phyloP scores from a whole-genome alignment of 768 basidiomycete species.

The Hemileccinum rubropunctum region DNA sequence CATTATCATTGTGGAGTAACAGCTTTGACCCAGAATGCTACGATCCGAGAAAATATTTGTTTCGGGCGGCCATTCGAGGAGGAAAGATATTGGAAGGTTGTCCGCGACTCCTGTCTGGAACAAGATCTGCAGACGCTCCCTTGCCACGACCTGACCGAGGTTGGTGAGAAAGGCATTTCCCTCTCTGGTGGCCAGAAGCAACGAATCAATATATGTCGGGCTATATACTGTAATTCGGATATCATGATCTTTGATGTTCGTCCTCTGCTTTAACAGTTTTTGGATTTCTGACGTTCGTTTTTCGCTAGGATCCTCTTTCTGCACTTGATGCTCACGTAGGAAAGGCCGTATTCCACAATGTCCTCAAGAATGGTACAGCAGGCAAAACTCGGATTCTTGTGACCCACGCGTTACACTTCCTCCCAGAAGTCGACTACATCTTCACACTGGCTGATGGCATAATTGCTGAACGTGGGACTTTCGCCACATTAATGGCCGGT shows the following conservation, averaged over 20 bases:
- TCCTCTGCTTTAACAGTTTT: not conserved
- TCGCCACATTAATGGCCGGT: slow-evolving; percentile 60
- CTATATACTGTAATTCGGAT: slow-evolving; percentile 83
- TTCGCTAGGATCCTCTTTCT: slow-evolving; percentile 69
- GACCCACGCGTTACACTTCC: slow-evolving; percentile 89
- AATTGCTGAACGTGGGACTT: slow-evolving; percentile 81
- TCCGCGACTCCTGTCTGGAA: slow-evolving; percentile 75
- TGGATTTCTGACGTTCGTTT: not conserved
- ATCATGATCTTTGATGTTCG: slow-evolving; percentile 79
- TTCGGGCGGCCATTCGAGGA: slow-evolving; percentile 85
- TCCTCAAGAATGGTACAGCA: slow-evolving; percentile 58
- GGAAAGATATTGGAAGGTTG: slow-evolving; percentile 76
- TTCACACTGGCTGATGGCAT: slow-evolving; percentile 73
- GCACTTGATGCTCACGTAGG: slow-evolving; percentile 93
- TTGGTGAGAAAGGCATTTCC: slow-evolving; percentile 85
- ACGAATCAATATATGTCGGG: slow-evolving; percentile 80
- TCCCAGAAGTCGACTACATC: slow-evolving; percentile 86
- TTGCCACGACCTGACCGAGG: slow-evolving; percentile 79
- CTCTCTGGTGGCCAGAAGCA: slow-evolving; percentile 83
- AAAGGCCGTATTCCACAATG: slow-evolving; percentile 81
- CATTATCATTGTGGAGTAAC: not conserved
- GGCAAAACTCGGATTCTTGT: slow-evolving; percentile 85
- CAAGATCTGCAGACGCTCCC: slow-evolving; percentile 76
- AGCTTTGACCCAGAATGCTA: slow-evolving; percentile 54
- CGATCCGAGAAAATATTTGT: slow-evolving; percentile 84